Base-by-base conservation (phyloP, 2,329 filamentous ascomycete species). In the Ustulina deusta region DNA sequence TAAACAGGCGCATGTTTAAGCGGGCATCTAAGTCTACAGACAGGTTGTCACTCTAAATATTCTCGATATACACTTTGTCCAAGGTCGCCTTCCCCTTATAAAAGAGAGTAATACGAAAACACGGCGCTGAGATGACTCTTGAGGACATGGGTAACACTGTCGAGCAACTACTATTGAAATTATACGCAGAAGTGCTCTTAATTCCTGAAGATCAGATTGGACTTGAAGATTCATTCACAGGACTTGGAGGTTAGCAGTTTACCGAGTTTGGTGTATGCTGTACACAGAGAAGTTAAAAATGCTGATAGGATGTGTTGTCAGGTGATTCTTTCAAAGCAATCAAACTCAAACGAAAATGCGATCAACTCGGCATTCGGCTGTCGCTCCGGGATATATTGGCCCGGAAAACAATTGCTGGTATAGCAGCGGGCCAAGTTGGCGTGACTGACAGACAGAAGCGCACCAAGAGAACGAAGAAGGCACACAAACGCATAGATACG, bases 261-360 rank as follows among this genome's bases (percentile, higher is more conserved):
- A 22, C 11, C 11, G 13, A 20, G 20, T 22, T 32, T 25, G 11
- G 25, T 46, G 11, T 22, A 10, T 27, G 5, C 27, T 54, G 22
- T 49, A 15, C 11, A 34, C 10, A 25, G n/a, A 13, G n/a, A 52
- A 29, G 46, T 32, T 9, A 11, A 25, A 13, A 9, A 15, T 61
- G 17, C 44, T 61, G 34, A 61, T 42, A 17, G 6, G 13, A 42
- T 25, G 34, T 32, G 13, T 52, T 54, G 6, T 17, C 44, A 61
- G 59, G 59, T 36, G 59, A 62, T 46, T 62, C 59, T 55, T 62
- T 62, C 29, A 62, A 55, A 46, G 59, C 59, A 46, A 62, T 62
- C 27, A 62, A 62, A 44, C 48, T 62, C 11, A 62, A 62, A 25
- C 59, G 59, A 46, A 62, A 62, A 62, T 62, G 59, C 27, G 59